Conservation (phyloP, 345 rosid genomes). For the Bruguiera parviflora region DNA sequence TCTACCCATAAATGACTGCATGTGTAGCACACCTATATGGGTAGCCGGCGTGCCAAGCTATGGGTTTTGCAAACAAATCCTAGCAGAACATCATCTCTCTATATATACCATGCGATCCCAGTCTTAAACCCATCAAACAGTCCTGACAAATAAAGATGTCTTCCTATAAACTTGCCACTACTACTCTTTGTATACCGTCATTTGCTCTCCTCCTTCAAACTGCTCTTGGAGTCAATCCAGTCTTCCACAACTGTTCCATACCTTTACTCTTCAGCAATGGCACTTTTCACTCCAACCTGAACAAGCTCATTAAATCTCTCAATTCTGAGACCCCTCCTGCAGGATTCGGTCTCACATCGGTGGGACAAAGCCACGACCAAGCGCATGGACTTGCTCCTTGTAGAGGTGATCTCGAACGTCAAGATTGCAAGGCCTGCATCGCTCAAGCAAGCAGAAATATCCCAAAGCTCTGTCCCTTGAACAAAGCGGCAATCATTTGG, state of each 20-base stretch:
- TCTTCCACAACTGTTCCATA: constrained; percentile 43
- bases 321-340: constrained; percentile 38
- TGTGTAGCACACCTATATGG: too few relatives aligned
- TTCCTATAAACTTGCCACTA: background rate
- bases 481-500: constrained; percentile 51
- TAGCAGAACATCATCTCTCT: too few relatives aligned
- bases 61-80: too few relatives aligned
- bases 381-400: constrained; percentile 51
- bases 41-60: too few relatives aligned
- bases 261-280: constrained; percentile 35
- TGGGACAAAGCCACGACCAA: constrained; percentile 13
- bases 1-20: too few relatives aligned
- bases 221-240: constrained; percentile 22
- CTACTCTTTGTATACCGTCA: background rate
- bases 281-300: constrained; percentile 43
- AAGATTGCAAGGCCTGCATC: constrained; percentile 48
- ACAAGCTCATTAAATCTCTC: constrained; percentile 36
- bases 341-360: constrained; percentile 37
- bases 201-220: constrained; percentile 19
- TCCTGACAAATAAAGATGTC: constrained; percentile 19
- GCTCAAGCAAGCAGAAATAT: constrained; percentile 43
- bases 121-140: background rate
- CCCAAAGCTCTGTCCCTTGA: constrained; percentile 39
- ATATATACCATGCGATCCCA: background rate
- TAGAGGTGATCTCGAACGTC: constrained; percentile 48